A percentile compares a stretch with the other conserved stretches of the same genome.
These are phyloP conservation scores for Tricholoma saponaceum DNA, from an alignment of 768 basidiomycete genomes.

Conservation along the genomic window DNA sequence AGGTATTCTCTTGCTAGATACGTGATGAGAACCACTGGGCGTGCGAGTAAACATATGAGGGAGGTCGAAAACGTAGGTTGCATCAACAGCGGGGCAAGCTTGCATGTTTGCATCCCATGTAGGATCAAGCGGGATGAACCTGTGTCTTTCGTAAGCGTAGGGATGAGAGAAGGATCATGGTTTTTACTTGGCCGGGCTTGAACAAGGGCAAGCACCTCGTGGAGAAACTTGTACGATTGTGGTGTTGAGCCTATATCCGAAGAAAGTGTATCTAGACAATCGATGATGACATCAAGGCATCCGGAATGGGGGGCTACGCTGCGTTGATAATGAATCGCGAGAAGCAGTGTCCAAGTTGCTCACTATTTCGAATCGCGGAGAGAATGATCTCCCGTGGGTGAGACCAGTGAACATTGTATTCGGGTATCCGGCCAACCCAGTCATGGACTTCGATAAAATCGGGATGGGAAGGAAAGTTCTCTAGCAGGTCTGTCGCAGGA, in stretches of 20 bases:
- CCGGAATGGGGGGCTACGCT: constrained; percentile 32
- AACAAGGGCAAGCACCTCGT: constrained; percentile 40
- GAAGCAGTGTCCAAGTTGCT: constrained; percentile 6
- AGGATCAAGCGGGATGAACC: constrained; percentile 57
- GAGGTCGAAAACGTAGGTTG: constrained; percentile 63
- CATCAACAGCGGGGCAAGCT: constrained; percentile 50
- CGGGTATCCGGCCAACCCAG: constrained; percentile 47
- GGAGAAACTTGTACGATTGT: constrained; percentile 49
- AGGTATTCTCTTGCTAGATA: constrained; percentile 72
- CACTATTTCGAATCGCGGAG: constrained; percentile 37
- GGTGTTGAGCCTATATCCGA: constrained; percentile 55
- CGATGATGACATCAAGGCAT: constrained; percentile 62
- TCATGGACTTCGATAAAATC: constrained; percentile 42
- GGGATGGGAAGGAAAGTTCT: constrained; percentile 17
- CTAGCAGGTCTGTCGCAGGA: constrained; percentile 38
- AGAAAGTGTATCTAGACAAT: constrained; percentile 65
- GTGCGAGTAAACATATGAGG: constrained; percentile 59
- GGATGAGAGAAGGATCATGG: background rate
- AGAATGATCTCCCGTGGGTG: constrained; percentile 36
- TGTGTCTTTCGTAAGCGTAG: constrained; percentile 14
- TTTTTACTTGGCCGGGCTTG: constrained; percentile 47
- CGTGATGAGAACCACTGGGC: constrained; percentile 64
- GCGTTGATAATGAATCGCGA: constrained; percentile 8
- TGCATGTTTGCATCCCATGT: constrained; percentile 47
- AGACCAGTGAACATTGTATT: constrained; percentile 37